Base-by-base conservation (phyloP, 495 filamentous ascomycete genomes). In the Hypoxylon trugodes region DNA sequence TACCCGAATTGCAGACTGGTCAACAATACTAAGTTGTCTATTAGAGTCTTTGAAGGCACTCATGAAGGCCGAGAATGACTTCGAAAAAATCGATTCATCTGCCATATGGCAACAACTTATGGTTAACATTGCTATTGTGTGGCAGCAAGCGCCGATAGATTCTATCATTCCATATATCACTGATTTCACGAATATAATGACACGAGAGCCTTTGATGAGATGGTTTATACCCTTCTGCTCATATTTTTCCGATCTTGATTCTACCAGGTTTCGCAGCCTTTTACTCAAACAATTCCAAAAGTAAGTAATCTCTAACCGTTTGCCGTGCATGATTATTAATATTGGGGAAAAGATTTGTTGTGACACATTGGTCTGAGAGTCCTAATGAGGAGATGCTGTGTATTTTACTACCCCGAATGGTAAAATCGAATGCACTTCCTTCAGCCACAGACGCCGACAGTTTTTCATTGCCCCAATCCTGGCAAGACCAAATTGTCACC, bases 201-300 rank as follows among this genome's bases (percentile, higher is more conserved):
- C 85, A 4, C 83, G 79, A 41, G 86, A 87, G 15, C 79, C 76
- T 1, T 79, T 90, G 47, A 84, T 86, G 57, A 71, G 71, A 47
- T 84, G 86, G 76, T 98, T 98, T 73, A 78, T 97, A 41, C 80
- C 85, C 4, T 97, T 97, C 69, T 97, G 90, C 71, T 87, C 87
- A 10, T 88, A 90, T 26, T 86, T 93, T 61, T 84, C 89, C 0
- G 84, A 90, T 35, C 77, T 93, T 53, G 87, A 90, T 37, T 69
- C 81, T 7, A 89, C 94, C 50, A 82, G 91, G 36, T 98, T 98
- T 71, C 80, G 87, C 37, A 84, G 84, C 47, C 79, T 97, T 8
- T 76, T 96, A 8, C 77, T 92, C 9, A 91, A 91, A 45, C 86
- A 91, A 63, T 91, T 98, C 61, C 89, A 93, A 70, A 91, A 83